Base-by-base conservation (phyloP, 495 filamentous ascomycete genomes). In the Xylaria bambusicola region DNA sequence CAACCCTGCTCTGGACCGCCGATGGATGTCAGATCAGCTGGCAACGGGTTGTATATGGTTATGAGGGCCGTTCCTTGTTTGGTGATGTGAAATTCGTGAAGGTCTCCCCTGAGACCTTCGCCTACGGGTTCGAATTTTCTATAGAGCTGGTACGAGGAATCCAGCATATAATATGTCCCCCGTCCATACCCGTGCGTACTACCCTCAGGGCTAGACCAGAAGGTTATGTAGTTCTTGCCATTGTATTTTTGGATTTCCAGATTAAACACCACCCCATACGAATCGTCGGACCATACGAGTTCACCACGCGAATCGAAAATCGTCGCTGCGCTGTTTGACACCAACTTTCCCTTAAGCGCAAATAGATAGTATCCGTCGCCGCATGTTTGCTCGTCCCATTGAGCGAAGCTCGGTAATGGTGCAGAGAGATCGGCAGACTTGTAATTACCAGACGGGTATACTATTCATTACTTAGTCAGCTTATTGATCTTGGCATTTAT, bases 301-400 rank as follows among this genome's bases (percentile, higher is more conserved):
- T 76, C 66, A 2, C 76, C 76, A 27, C 73, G 49, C 23, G 69
- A 56, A 61, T 78, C 76, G 8, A 78, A 46, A 23, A 78, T 77
- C 13, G 52, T 55, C 7, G 52, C 33, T 2, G 51, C 58, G 24
- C 50, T 29, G 17, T 61, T 38, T 17, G 58, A 61, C 26, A 55
- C 52, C 7, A 61, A 2, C 36, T 55, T 61, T 18, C 78, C 76
- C 17, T 73, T 73, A 3, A 72, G 75, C n/a, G 74, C 62, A 31
- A 80, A 61, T 2, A 80, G 50, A 63, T 75, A 78, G 41, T 65
- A 58, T 12, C 72, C 75, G 63, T 78, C 72, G 18, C 70, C 45
- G 62, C 77, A 80, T 2, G 60, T 57, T 5, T 61, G 57, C 15
- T 61, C 58, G 50, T 66, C 66, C 27, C 63, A 58, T 18, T 67